Conservation (phyloP, 2,329 filamentous ascomycete genomes). For the Neofusicoccum ribis region DNA sequence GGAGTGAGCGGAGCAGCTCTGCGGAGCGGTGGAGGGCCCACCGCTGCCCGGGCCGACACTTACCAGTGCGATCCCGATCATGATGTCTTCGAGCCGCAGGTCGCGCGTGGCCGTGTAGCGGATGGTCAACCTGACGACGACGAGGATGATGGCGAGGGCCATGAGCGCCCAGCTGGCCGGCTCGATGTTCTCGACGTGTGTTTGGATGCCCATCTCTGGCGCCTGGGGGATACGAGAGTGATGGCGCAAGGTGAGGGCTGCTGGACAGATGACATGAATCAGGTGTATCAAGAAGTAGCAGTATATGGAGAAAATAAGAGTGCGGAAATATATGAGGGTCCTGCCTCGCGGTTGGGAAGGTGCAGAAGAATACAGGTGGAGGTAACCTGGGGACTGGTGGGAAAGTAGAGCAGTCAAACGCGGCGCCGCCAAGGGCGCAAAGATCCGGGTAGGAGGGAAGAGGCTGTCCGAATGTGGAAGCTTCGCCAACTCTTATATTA, state of each 20-base stretch:
- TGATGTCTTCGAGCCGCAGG: not conserved
- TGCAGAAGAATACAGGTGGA: not conserved
- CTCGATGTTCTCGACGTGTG: conserved; percentile 1
- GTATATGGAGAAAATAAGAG: no score
- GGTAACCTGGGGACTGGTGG: no score
- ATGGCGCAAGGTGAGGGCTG: not conserved
- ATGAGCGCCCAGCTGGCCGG: conserved; percentile 7
- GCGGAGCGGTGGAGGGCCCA: not conserved
- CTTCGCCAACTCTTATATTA: not conserved
- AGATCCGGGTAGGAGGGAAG: not conserved
- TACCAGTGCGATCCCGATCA: not conserved
- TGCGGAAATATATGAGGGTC: not conserved
- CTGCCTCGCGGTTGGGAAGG: not conserved
- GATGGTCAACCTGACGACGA: not conserved
- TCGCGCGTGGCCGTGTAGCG: conserved; percentile 1
- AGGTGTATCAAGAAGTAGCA: not conserved
- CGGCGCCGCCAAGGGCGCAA: not conserved
- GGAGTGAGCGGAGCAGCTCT: no score
- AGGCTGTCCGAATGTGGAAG: not conserved
- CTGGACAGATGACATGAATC: not conserved
- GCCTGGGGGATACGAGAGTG: not conserved
- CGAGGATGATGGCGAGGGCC: not conserved
- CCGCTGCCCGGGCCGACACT: not conserved
- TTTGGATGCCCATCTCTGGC: not conserved
- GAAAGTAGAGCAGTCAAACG: not conserved